These are phyloP conservation scores for Thraustotheca clavata DNA, from an alignment of 352 stramenopile genomes.

Conservation along the genomic window DNA sequence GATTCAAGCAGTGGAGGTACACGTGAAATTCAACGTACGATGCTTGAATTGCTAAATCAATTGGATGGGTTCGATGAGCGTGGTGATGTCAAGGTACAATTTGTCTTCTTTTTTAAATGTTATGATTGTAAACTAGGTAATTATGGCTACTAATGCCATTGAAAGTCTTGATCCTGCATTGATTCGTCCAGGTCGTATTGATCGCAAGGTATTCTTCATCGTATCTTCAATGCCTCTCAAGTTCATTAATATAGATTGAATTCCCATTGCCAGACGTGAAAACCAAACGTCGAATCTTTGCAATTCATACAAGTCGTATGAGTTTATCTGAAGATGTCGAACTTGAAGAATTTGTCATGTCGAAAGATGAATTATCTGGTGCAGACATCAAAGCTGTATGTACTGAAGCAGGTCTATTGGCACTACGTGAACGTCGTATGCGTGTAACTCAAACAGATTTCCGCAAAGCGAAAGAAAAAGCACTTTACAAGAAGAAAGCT, in stretches of 20 bases:
- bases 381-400: conserved; percentile 99
- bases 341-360: conserved; percentile 99
- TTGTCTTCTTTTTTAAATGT: background rate
- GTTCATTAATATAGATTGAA: conserved; percentile 88
- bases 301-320: conserved; percentile 99
- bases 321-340: conserved; percentile 98
- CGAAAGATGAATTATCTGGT: conserved; percentile 99
- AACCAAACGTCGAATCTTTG: conserved; percentile 99
- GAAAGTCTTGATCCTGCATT: conserved; percentile 98
- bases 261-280: conserved; percentile 99
- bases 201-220: conserved; percentile 88
- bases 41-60: conserved; percentile 99
- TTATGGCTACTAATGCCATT: conserved; percentile 99
- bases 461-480: conserved; percentile 99
- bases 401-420: conserved; percentile 98
- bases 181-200: conserved; percentile 98
- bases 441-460: conserved; percentile 99
- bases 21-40: conserved; percentile 99
- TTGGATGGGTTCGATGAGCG: conserved; percentile 99
- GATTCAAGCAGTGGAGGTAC: conserved; percentile 97
- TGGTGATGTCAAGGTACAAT: conserved; percentile 94
- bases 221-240: background rate
- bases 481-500: conserved; percentile 99
- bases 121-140: conserved; percentile 53
- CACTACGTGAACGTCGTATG: conserved; percentile 98